Evolutionary conservation across 495 filamentous ascomycete genomes (phyloP).

Genomic region (Filosporella fistucella): DNA sequence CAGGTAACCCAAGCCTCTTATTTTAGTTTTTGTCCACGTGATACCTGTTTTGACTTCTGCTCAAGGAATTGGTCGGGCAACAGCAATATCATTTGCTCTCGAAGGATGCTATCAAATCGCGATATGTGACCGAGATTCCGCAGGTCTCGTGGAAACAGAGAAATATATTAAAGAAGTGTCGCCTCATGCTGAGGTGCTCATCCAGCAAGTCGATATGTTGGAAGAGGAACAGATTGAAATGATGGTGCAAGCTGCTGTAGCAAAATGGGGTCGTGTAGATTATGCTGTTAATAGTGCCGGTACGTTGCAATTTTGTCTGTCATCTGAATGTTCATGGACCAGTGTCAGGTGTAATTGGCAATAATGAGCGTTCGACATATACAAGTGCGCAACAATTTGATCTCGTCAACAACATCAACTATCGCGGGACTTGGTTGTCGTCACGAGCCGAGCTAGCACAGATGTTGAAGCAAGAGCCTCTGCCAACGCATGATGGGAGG

Average conservation of each 20-base stretch:
- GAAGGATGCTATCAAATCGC: constrained; percentile 44
- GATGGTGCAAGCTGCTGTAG: constrained; percentile 29
- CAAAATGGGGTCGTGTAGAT: constrained; percentile 40
- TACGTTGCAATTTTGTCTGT: not conserved
- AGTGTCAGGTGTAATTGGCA: constrained; percentile 28
- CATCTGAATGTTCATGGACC: too few relatives aligned
- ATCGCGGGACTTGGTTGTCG: constrained; percentile 45
- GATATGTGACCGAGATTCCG: constrained; percentile 43
- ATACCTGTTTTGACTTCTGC: not conserved
- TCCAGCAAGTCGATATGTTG: constrained; percentile 34
- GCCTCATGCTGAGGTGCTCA: constrained; percentile 28
- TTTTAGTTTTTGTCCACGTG: not conserved
- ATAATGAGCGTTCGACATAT: constrained; percentile 32
- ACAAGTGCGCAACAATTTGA: constrained; percentile 38
- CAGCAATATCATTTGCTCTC: constrained; percentile 42
- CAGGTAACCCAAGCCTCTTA: constrained; percentile 9
- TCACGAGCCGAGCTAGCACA: constrained; percentile 41
- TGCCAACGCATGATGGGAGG: constrained; percentile 37
- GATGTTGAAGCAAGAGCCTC: constrained; percentile 43
- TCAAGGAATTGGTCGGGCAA: constrained; percentile 50
- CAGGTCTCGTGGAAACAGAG: constrained; percentile 31
- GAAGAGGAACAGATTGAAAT: constrained; percentile 37
- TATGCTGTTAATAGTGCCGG: constrained; percentile 50
- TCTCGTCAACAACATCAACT: constrained; percentile 46
- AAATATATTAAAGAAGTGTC: constrained; percentile 27